Base-by-base conservation (phyloP, 108 stramenopile species). In the Discostella pseudostelligera region DNA sequence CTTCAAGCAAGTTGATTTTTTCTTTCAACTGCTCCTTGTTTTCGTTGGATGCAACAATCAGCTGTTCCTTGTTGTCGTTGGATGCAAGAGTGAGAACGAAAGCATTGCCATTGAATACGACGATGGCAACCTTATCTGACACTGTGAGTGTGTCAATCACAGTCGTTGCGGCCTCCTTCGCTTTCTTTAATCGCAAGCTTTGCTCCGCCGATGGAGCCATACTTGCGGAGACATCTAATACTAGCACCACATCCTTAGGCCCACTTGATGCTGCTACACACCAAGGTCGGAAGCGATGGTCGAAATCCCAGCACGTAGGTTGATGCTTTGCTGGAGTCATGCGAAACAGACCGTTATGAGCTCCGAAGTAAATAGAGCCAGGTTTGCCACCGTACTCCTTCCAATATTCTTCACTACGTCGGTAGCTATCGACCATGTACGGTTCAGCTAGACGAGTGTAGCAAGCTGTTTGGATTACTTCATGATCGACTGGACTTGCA, bases 221-320 rank as follows among this genome's bases (percentile, higher is more conserved):
- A 21, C 67, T 70, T 19, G 79, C 69, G 36, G 66, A 70, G 0
- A 55, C 67, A 70, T 90, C 89, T 10, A 90, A 10, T 0, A 87
- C 67, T 21, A 90, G 59, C 19, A 87, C 70, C 3, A 87, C 76
- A 67, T 87, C 84, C 54, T 85, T 85, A 43, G 84, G 87, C 6
- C 83, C 83, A 25, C 62, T 56, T n/a, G 70, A 62, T 17, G 80
- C 84, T 20, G 82, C 81, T 28, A 84, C 76, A 65, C 80, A 85
- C 84, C 84, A 88, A 0, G 87, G 83, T 11, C 84, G 67, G 3
- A 25, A n/a, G 12, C 72, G 61, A 45, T 62, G 79, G 62, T 85
- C 84, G 32, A 63, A 85, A 11, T 8, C 47, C 20, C 77, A 65
- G 55, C 79, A 83, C 2, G 10, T 14, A 4, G 69, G 50, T 17